Evolutionary conservation across 2,329 filamentous ascomycete genomes (phyloP).

Genomic region (Aureobasidium sp.): DNA sequence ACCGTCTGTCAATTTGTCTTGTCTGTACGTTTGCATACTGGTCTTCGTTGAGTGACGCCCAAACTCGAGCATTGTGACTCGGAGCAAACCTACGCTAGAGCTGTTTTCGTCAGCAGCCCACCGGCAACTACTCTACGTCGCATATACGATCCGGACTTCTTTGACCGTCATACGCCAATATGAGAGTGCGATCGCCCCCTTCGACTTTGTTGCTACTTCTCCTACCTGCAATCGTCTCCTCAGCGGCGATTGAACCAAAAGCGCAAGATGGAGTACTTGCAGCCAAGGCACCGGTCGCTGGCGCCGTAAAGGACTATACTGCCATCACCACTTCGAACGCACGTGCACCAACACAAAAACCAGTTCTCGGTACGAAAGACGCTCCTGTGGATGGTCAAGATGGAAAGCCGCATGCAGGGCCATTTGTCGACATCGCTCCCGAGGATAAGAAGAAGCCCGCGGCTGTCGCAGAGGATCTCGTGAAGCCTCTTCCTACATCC

Average conservation of each 20-base stretch:
- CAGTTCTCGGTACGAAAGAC: slow-evolving; percentile 58
- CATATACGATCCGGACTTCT: slow-evolving; percentile 2
- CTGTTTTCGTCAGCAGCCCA: slow-evolving; percentile 13
- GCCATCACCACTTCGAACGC: slow-evolving; percentile 16
- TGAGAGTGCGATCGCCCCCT: slow-evolving; percentile 46
- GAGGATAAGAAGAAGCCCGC: slow-evolving; percentile 25
- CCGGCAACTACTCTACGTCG: neutral
- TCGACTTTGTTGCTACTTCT: slow-evolving; percentile 56
- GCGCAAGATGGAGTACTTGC: slow-evolving; percentile 22
- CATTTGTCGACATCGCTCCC: slow-evolving; percentile 55
- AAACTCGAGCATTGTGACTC: slow-evolving; percentile 2
- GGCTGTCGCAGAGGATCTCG: slow-evolving; percentile 14
- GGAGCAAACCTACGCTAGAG: neutral
- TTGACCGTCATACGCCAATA: slow-evolving; percentile 29
- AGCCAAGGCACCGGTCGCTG: slow-evolving; percentile 16
- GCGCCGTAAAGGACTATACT: slow-evolving; percentile 27
- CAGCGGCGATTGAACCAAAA: slow-evolving; percentile 28
- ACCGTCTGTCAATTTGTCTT: neutral
- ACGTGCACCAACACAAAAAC: slow-evolving; percentile 15
- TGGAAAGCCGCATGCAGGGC: slow-evolving; percentile 86
- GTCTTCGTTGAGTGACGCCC: slow-evolving; percentile 22
- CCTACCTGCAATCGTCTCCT: slow-evolving; percentile 49
- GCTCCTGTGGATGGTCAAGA: slow-evolving; percentile 88
- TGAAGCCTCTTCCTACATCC: slow-evolving; percentile 29
- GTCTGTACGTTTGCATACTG: neutral